Base-by-base conservation (phyloP, 192 early-diverging fungal genomes). In the Backusella parvicylindrica region DNA sequence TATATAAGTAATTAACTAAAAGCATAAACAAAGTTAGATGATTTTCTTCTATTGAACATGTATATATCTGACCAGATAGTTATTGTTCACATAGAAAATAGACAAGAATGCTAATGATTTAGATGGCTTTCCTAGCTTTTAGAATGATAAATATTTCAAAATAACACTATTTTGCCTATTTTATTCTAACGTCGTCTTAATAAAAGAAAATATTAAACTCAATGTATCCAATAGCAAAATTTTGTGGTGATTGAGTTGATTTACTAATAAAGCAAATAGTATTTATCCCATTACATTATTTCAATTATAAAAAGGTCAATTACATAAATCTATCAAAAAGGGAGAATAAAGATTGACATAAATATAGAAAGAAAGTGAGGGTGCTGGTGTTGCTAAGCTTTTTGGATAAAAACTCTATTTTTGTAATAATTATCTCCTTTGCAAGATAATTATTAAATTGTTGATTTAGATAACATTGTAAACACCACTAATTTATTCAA, bases 401-500 rank as follows among this genome's bases (percentile, higher is more conserved):
- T 35, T 47, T 47, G 43, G n/a, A 47, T 60, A 60, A 26, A 60
- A 60, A 28, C 23, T 60, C 53, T 28, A 28, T 60, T 60, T 56
- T 60, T 60, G 23, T 26, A 38, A 38, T 23, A 60, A 60, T 26
- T 47, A 47, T 18, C 43, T 47, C 43, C 43, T 47, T n/a, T 47
- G 43, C 18, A 47, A 47, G 43, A 28, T 56, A 60, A 28, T 60
- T 60, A 60, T 60, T 60, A 60, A 56, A 56, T 23, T 56, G 50
- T 56, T 56, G 50, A 60, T 60, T 60, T 60, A 60, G 23, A 33
- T 70, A 26, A 28, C 28, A 70, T 70, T 70, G 68, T 30, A 70
- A 70, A 70, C 68, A 70, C 37, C 68, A 70, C 40, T 11, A 23
- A 38, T 37, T 43, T 60, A 23, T 36, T 35, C 38, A 38, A 32